These are phyloP conservation scores for Solanum chiquidenum DNA, from an alignment of 257 asterid species.

Conservation along the genomic window DNA sequence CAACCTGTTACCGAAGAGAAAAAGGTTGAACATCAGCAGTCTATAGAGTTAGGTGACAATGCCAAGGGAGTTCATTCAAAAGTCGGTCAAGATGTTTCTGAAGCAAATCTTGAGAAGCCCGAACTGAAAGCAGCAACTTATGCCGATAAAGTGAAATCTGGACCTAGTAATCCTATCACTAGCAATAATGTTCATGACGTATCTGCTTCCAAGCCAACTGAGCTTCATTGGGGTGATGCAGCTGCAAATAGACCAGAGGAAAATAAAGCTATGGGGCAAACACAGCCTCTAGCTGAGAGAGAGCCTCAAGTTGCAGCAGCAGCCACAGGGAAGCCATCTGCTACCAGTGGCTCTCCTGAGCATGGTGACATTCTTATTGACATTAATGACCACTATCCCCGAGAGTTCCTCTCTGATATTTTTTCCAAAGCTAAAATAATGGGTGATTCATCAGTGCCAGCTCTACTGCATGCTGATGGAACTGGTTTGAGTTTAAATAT, in stretches of 20 bases:
- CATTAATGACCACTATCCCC: constrained; percentile 77
- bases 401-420: constrained; percentile 69
- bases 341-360: constrained; percentile 27
- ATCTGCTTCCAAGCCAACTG: constrained; percentile 19
- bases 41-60: constrained; percentile 17
- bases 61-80: constrained; percentile 16
- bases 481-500: constrained; percentile 64
- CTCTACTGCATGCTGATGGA: constrained; percentile 36
- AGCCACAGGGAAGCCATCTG: constrained; percentile 27
- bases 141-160: constrained; percentile 27
- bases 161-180: constrained; percentile 10
- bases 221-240: constrained; percentile 20
- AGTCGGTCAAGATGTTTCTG: constrained; percentile 15
- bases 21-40: constrained; percentile 11
- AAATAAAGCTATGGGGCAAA: constrained; percentile 15
- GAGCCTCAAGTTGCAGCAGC: constrained; percentile 24
- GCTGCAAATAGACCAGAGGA: constrained; percentile 20
- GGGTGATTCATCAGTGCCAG: constrained; percentile 29
- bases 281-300: constrained; percentile 12
- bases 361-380: constrained; percentile 69
- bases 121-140: constrained; percentile 20
- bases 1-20: constrained; percentile 22
- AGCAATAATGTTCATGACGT: constrained; percentile 21
- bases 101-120: constrained; percentile 24
- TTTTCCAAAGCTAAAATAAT: constrained; percentile 46